A percentile compares a stretch with the other conserved stretches of the same genome.
These are phyloP conservation scores for Flaveria ramosissima DNA, from an alignment of 129 eudicot genomes.

Conservation along the genomic window DNA sequence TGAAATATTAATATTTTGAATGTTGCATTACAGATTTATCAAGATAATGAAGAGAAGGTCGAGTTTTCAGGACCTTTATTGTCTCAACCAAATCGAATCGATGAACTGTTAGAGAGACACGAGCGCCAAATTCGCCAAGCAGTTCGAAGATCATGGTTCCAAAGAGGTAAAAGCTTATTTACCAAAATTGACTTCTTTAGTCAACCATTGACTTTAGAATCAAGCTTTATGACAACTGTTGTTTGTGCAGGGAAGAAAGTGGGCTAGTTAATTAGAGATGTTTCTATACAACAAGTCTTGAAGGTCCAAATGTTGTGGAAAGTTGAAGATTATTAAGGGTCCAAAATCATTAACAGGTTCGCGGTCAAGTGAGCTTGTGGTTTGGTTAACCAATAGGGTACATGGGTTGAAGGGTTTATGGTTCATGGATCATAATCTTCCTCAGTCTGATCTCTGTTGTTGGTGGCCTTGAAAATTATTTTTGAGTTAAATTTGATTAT, in stretches of 20 bases:
- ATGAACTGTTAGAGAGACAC: conserved; percentile 81
- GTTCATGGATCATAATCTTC: conserved; percentile 29
- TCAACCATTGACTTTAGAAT: neutral
- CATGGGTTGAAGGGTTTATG: neutral
- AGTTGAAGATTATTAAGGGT: conserved; percentile 20
- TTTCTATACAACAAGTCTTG: conserved; percentile 13
- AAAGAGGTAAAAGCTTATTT: conserved; percentile 55
- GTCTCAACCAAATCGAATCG: conserved; percentile 76
- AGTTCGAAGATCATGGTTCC: conserved; percentile 95
- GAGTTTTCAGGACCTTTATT: conserved; percentile 93
- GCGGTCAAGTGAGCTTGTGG: conserved; percentile 22
- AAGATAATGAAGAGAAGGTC: conserved; percentile 81
- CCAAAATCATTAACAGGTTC: conserved; percentile 7
- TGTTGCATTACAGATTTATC: conserved; percentile 45
- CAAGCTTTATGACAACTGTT: neutral
- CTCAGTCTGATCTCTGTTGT: conserved; percentile 17
- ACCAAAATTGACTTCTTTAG: neutral
- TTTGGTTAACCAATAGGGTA: conserved; percentile 18
- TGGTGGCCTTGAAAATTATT: conserved; percentile 24
- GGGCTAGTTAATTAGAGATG: conserved; percentile 15
- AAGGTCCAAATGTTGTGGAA: conserved; percentile 20
- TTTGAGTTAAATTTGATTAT: conserved; percentile 15
- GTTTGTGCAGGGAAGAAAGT: conserved; percentile 34
- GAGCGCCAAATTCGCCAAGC: conserved; percentile 97
- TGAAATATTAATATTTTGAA: conserved; percentile 1